These are phyloP conservation scores for Avena atlantica DNA, from an alignment of 176 grass and related monocot genomes.

Conservation along the genomic window DNA sequence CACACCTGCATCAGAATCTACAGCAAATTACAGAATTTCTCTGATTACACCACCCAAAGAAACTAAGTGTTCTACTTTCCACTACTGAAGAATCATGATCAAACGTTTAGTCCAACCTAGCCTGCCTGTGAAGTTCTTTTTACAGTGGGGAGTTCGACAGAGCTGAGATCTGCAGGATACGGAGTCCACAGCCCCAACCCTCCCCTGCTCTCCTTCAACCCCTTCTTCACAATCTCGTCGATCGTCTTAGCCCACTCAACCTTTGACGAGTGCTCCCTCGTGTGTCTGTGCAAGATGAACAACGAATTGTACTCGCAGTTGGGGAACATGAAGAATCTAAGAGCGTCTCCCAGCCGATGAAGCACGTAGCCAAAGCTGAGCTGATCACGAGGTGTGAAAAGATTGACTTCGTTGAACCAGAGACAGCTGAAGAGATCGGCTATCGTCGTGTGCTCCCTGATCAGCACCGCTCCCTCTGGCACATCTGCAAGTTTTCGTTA, in stretches of 20 bases:
- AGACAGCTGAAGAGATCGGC: constrained; percentile 86
- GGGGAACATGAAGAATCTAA: constrained; percentile 95
- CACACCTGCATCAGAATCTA: constrained; percentile 3
- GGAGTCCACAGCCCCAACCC: constrained; percentile 84
- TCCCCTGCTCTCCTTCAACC: constrained; percentile 81
- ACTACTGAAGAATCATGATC: constrained; percentile 16
- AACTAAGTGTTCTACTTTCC: constrained; percentile 1
- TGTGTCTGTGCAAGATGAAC: constrained; percentile 91
- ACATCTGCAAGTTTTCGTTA: constrained; percentile 63
- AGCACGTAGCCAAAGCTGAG: constrained; percentile 93
- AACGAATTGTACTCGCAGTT: constrained; percentile 98
- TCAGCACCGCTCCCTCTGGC: constrained; percentile 90
- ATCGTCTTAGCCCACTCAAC: constrained; percentile 95
- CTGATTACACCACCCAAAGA: background rate
- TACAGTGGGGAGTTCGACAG: constrained; percentile 69
- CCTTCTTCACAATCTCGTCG: constrained; percentile 73
- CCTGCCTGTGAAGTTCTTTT: constrained; percentile 76
- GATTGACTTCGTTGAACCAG: constrained; percentile 98
- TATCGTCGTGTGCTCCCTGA: constrained; percentile 87
- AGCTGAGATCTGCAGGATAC: constrained; percentile 69
- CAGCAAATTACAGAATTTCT: constrained; percentile 11
- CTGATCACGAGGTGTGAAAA: constrained; percentile 94
- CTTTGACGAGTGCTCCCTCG: constrained; percentile 85
- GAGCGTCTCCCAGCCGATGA: constrained; percentile 59
- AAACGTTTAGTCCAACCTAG: constrained; percentile 35